These are phyloP conservation scores for Rhododendron simsii DNA, from an alignment of 148 eudicot species.

Conservation along the genomic window DNA sequence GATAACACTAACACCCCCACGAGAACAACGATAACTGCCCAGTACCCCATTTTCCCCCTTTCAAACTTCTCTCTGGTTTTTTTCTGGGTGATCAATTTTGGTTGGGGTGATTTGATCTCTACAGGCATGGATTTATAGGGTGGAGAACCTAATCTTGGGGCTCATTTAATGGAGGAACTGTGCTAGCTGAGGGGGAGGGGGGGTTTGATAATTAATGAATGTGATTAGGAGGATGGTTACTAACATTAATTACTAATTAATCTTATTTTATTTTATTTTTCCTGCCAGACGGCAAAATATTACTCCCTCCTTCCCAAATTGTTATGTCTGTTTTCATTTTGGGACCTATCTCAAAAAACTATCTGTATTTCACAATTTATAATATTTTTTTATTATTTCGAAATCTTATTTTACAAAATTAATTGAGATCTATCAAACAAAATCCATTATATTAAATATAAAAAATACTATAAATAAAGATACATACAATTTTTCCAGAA, in stretches of 20 bases:
- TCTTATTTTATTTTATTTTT: neutral
- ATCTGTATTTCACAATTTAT: no score
- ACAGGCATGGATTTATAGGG: neutral
- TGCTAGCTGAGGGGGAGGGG: neutral
- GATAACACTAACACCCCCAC: neutral
- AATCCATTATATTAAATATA: no score
- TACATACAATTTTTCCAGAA: no score
- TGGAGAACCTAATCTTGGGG: neutral
- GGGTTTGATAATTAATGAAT: neutral
- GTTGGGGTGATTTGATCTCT: no score
- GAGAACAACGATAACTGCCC: slow-evolving; percentile 5
- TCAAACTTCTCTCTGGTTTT: neutral
- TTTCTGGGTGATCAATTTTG: neutral
- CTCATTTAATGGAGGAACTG: slow-evolving; percentile 8
- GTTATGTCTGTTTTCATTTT: no score
- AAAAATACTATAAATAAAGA: no score
- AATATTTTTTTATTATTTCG: no score
- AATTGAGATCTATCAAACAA: no score
- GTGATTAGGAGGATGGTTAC: neutral
- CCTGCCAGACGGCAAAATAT: no score
- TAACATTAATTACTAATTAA: neutral
- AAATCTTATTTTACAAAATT: no score
- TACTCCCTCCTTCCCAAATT: no score
- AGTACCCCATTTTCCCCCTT: neutral
- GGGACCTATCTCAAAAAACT: no score